Evolutionary conservation across 345 rosid genomes (phyloP), one percentile per base, ranked within the genome.

Genomic region (Arabidopsis suecica): DNA sequence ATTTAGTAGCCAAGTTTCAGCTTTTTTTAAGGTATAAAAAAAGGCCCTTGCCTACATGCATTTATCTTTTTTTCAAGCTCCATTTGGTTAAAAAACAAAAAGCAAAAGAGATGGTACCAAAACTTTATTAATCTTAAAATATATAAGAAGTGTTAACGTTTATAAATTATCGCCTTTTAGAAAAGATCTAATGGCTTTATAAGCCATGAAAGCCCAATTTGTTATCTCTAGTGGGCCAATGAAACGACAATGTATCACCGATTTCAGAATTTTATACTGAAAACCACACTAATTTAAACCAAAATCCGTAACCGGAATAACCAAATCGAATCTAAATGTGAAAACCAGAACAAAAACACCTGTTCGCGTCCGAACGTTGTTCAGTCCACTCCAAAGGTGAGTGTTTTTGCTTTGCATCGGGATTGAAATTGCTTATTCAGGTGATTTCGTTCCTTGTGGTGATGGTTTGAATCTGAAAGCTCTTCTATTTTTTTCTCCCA

Each of bases 1-100:
- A 23, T 10, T 25, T 25, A 23, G 58, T 53, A 54, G 50, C 49
- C 75, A 48, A 49, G 49, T 71, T 53, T 61, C 75, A 71, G 74
- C 65, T 70, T 70, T 68, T 55, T 41, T 18, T 48, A 48, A 7
- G 25, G 3, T 28, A 28, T 28, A 47, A 47, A 6, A 14, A 5
- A 45, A n/a, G 32, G 32, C 32, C n/a, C 33, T 10, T 51, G 5
- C 56, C 58, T 53, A 53, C 32, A 14, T 6, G 1, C 8, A 23
- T 68, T 38, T 10, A 34, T 28, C 22, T 34, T 51, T 51, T 44
- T 49, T 28, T 13, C 7, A 1, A 49, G 33, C 9, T 60, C 12
- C 18, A 69, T 69, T 47, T 50, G 7, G n/a, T 47, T 3, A 23
- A 23, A 20, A 20, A 18, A 33, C 22, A 49, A 25, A 71, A 72